Evolutionary conservation across 148 eudicot genomes (phyloP).

Genomic region (Rhododendron griersonianum): DNA sequence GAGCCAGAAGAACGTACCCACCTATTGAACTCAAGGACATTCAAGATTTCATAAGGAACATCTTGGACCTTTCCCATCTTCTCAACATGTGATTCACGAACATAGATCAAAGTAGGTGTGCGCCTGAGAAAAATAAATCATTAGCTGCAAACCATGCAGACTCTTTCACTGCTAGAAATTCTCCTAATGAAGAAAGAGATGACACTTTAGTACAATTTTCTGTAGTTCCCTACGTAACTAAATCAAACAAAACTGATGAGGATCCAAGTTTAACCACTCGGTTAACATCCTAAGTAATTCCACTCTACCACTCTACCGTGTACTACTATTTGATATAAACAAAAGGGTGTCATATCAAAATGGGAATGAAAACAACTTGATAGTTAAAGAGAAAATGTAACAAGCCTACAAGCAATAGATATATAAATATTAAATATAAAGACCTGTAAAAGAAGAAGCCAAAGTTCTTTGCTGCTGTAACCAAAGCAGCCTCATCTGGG

Average conservation of each 20-base stretch:
- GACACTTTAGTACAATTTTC: neutral
- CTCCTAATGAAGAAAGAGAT: neutral
- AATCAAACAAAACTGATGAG: neutral
- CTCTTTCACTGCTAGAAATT: constrained; percentile 4
- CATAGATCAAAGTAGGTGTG: constrained; percentile 85
- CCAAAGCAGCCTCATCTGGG: constrained; percentile 98
- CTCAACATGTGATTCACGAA: constrained; percentile 92
- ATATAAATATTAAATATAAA: neutral
- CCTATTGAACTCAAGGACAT: constrained; percentile 98
- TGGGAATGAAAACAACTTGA: neutral
- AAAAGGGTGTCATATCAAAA: neutral
- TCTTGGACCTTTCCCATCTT: constrained; percentile 87
- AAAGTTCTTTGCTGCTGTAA: constrained; percentile 92
- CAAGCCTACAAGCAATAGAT: neutral
- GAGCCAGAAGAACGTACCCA: constrained; percentile 21
- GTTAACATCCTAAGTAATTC: neutral
- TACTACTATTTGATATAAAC: neutral
- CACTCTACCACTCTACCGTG: neutral
- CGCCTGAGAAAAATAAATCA: constrained; percentile 49
- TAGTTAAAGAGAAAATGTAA: neutral
- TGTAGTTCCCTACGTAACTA: neutral
- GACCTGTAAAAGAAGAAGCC: constrained; percentile 98
- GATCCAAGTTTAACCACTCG: neutral
- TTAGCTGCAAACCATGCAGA: neutral
- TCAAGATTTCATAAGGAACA: constrained; percentile 81